A percentile compares a stretch with the other conserved stretches of the same genome.
phyloP scores from a whole-genome alignment of 306 rosid genomes.

The Alnus glutinosa region DNA sequence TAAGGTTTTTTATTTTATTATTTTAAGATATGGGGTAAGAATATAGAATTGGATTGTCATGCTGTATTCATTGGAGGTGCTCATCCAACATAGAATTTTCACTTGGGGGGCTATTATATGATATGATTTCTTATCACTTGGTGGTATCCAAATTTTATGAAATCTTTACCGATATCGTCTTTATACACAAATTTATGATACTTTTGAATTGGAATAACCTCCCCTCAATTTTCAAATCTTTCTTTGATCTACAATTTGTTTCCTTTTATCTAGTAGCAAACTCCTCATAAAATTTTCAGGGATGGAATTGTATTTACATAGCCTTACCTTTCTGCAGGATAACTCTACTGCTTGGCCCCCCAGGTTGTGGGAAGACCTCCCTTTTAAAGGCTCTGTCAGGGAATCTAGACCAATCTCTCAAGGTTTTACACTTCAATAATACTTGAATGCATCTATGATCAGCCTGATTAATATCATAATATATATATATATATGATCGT shows the following conservation, averaged over 20 bases:
- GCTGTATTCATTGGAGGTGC: neutral
- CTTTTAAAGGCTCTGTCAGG: slow-evolving; percentile 43
- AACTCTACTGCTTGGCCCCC: slow-evolving; percentile 52
- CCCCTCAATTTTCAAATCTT: neutral
- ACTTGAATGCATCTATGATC: neutral
- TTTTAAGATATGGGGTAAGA: too few species aligned
- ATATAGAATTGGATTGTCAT: neutral
- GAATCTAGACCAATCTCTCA: slow-evolving; percentile 42
- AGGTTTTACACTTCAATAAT: slow-evolving; percentile 21
- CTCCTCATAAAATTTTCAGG: neutral
- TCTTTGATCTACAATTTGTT: too few species aligned
- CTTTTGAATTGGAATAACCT: too few species aligned
- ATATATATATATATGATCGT: neutral
- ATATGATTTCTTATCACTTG: too few species aligned
- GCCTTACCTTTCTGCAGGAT: slow-evolving; percentile 30
- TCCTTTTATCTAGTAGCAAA: too few species aligned
- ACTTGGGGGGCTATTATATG: neutral
- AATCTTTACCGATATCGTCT: too few species aligned
- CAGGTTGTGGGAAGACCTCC: slow-evolving; percentile 54
- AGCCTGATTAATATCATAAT: neutral
- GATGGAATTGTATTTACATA: neutral
- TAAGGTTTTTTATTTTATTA: too few species aligned
- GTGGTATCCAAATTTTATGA: too few species aligned
- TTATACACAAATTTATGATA: too few species aligned
- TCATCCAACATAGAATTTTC: neutral